A percentile compares a stretch with the other conserved stretches of the same genome.
phyloP scores from a whole-genome alignment of 331 rosid species.

The Pyracantha coccinea region DNA sequence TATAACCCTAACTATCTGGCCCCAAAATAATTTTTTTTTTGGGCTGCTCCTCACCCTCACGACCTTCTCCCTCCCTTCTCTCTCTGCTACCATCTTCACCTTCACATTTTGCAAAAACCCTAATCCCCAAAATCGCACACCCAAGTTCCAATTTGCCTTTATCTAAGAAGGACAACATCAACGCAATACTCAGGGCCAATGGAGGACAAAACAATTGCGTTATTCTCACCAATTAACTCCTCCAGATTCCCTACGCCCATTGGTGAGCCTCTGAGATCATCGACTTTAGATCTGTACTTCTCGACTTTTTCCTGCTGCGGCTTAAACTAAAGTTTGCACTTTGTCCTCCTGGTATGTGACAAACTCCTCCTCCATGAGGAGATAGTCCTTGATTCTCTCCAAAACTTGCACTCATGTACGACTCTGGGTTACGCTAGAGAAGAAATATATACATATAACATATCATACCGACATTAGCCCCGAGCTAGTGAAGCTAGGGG shows the following conservation, averaged over 20 bases:
- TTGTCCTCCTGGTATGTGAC: slow-evolving; percentile 91
- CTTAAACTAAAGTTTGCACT: no score
- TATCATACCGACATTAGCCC: no score
- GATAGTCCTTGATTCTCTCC: slow-evolving; percentile 86
- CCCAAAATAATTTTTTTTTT: no score
- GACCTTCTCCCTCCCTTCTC: no score
- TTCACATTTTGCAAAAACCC: no score
- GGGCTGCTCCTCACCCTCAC: no score
- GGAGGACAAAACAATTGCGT: slow-evolving; percentile 89
- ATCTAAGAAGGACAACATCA: slow-evolving; percentile 82
- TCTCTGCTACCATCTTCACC: no score
- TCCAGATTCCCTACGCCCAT: slow-evolving; percentile 95
- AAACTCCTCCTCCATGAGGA: slow-evolving; percentile 93
- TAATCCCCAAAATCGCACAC: slow-evolving; percentile 81
- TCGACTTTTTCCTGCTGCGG: slow-evolving; percentile 97
- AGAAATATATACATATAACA: no score
- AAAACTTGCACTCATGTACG: slow-evolving; percentile 49
- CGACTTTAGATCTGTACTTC: slow-evolving; percentile 94
- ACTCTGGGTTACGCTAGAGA: no score
- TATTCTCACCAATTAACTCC: slow-evolving; percentile 88
- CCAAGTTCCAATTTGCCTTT: slow-evolving; percentile 97
- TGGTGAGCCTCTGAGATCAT: slow-evolving; percentile 90
- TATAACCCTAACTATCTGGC: no score
- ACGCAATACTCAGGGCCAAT: slow-evolving; percentile 96
- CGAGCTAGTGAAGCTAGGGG: no score